These are phyloP conservation scores for Mycena albidolilacea DNA, from an alignment of 768 basidiomycete species.

Conservation along the genomic window DNA sequence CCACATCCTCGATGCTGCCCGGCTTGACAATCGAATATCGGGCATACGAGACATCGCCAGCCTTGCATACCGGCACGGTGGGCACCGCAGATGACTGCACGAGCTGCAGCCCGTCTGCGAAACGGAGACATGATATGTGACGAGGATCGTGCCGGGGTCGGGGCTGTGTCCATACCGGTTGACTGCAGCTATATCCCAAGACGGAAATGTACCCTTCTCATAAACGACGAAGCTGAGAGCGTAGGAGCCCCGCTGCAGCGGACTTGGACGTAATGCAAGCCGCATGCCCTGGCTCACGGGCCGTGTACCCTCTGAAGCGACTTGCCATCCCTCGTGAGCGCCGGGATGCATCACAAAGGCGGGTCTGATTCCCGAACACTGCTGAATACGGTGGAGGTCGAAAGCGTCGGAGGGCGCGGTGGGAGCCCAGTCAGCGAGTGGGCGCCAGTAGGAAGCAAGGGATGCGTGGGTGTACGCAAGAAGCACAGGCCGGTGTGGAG, in stretches of 20 bases:
- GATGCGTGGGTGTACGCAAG: neutral
- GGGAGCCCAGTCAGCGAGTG: neutral
- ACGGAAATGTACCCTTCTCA: neutral
- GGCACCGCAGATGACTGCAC: neutral
- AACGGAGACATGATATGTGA: neutral
- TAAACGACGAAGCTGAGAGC: neutral
- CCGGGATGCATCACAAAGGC: neutral
- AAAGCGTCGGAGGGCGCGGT: neutral
- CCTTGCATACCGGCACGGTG: neutral
- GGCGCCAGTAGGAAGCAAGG: neutral
- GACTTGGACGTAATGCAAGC: neutral
- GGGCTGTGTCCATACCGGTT: neutral
- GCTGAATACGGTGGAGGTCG: neutral
- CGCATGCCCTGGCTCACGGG: neutral
- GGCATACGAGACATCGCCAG: neutral
- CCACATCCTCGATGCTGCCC: neutral
- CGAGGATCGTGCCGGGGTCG: neutral
- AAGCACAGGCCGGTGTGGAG: neutral
- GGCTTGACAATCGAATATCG: neutral
- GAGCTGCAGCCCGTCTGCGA: neutral
- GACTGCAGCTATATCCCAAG: neutral
- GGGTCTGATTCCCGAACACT: neutral
- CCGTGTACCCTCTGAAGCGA: neutral
- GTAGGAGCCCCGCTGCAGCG: neutral
- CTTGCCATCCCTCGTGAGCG: neutral